Evolutionary conservation across 225 moss, liverwort and hornwort species (phyloP).

Genomic region (Polytrichum formosum): DNA sequence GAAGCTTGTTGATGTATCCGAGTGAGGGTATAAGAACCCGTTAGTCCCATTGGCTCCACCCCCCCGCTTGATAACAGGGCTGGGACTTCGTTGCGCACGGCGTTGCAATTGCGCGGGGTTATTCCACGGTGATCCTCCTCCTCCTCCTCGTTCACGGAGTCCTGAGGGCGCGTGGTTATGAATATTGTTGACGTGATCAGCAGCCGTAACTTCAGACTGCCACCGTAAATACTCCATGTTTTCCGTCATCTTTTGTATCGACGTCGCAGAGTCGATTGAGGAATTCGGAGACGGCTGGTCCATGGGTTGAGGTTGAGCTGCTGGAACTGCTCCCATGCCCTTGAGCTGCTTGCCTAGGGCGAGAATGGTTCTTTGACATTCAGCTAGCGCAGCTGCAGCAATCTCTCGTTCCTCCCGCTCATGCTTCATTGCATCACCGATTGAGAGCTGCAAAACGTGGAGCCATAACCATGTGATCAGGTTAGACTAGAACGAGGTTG

Average conservation of each 20-base stretch:
- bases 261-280: conserved; percentile 18
- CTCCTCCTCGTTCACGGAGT: conserved; percentile 18
- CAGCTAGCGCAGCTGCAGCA: conserved; percentile 41
- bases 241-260: conserved; percentile 26
- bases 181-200: not conserved
- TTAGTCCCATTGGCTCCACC: not conserved
- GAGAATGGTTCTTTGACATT: conserved; percentile 53
- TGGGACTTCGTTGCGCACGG: conserved; percentile 15
- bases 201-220: conserved; percentile 14
- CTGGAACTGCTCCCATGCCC: conserved; percentile 18
- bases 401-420: conserved; percentile 46
- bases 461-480: not conserved
- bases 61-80: conserved; percentile 8
- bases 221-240: conserved; percentile 35
- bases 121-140: conserved; percentile 6
- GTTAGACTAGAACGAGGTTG: no score
- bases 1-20: conserved; percentile 9
- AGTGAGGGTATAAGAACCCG: not conserved
- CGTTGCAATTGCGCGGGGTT: not conserved
- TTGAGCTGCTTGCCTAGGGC: conserved; percentile 47
- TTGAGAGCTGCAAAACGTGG: conserved; percentile 9
- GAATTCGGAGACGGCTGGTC: conserved; percentile 9
- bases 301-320: conserved; percentile 3
- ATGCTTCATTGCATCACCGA: conserved; percentile 15
- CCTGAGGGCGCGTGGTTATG: conserved; percentile 31